These are phyloP conservation scores for Neonectria magnoliae DNA, from an alignment of 2,329 filamentous ascomycete species.

Conservation along the genomic window DNA sequence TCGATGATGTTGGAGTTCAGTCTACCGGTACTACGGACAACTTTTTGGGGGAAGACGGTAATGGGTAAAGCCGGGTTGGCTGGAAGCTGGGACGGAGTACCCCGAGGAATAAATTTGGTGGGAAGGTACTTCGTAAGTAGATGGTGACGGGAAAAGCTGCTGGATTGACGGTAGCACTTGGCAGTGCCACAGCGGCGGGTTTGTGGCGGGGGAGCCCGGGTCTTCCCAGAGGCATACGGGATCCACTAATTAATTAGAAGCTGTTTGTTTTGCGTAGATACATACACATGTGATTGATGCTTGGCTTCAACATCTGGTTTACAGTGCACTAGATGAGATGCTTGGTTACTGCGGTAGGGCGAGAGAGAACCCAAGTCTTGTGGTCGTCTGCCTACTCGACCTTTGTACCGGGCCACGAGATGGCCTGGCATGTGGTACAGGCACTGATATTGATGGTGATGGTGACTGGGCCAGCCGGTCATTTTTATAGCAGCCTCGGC, in stretches of 20 bases:
- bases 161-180: slow-evolving; percentile 1
- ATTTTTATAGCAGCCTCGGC: not conserved
- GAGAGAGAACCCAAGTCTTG: not conserved
- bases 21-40: slow-evolving; percentile 37
- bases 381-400: not conserved
- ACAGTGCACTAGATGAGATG: no score
- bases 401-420: not conserved
- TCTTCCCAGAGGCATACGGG: not conserved
- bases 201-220: slow-evolving; percentile 37
- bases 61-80: slow-evolving; percentile 40
- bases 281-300: not conserved
- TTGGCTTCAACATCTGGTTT: not conserved
- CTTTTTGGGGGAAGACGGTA: slow-evolving; percentile 23
- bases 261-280: not conserved
- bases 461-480: not conserved
- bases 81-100: slow-evolving; percentile 27
- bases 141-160: not conserved
- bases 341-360: not conserved
- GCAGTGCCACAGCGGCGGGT: slow-evolving; percentile 33
- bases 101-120: not conserved
- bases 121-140: slow-evolving; percentile 16
- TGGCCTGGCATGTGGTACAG: not conserved
- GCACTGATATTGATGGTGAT: not conserved
- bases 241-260: slow-evolving; percentile 2
- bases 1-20: slow-evolving; percentile 20